These are phyloP conservation scores for Candida tetrigidarum DNA, from an alignment of 1,139 yeast genomes.

Conservation along the genomic window DNA sequence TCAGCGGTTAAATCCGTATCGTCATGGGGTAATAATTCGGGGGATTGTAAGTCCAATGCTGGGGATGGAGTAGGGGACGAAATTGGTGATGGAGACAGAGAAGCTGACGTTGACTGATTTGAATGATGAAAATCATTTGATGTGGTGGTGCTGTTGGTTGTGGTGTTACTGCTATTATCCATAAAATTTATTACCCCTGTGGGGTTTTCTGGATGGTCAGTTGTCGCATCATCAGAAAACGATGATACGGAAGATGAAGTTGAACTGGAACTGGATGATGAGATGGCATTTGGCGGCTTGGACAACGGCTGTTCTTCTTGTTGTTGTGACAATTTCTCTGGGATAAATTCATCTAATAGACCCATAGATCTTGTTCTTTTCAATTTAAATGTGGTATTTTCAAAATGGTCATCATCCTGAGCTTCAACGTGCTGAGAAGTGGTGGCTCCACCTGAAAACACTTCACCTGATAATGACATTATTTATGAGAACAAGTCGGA, in stretches of 20 bases:
- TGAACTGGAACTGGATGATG: constrained; percentile 9
- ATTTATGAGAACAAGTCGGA: not conserved
- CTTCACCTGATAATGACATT: constrained; percentile 32
- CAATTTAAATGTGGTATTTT: constrained; percentile 71
- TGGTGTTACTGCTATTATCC: not conserved
- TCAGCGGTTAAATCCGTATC: constrained; percentile 81
- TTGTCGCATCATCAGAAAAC: constrained; percentile 1
- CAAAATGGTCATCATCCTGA: constrained; percentile 70
- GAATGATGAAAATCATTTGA: too few relatives aligned
- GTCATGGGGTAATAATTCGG: constrained; percentile 70
- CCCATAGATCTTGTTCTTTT: constrained; percentile 89
- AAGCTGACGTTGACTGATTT: constrained; percentile 10
- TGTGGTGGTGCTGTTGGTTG: too few relatives aligned
- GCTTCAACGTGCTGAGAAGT: constrained; percentile 71
- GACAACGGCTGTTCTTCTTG: constrained; percentile 5
- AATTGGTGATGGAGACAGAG: constrained; percentile 20
- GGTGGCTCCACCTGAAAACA: constrained; percentile 53
- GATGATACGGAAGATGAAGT: constrained; percentile 3
- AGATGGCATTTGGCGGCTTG: constrained; percentile 5
- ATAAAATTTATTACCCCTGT: not conserved
- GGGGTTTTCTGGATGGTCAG: constrained; percentile 6
- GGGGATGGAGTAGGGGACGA: constrained; percentile 15
- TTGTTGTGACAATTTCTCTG: constrained; percentile 21
- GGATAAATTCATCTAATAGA: constrained; percentile 71
- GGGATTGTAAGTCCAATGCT: constrained; percentile 25